phyloP scores from a whole-genome alignment of 2,329 filamentous ascomycete species.

The Apiospora malaysiana region DNA sequence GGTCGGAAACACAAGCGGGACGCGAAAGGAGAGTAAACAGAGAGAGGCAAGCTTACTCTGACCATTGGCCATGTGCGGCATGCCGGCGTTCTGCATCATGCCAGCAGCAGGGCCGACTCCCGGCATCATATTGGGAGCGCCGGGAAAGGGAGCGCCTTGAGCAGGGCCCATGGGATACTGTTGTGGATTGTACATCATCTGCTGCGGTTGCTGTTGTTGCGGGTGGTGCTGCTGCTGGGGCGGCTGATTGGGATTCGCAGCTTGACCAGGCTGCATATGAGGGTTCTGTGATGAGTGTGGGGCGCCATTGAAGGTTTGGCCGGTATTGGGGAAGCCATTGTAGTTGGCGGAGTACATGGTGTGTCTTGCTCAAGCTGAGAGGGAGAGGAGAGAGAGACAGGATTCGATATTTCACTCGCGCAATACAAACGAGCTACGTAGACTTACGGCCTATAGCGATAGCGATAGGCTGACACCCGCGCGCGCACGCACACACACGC shows the following conservation, averaged over 20 bases:
- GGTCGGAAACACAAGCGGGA: constrained; percentile 14
- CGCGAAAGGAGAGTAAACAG: constrained; percentile 31
- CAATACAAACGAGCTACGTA: constrained; percentile 19
- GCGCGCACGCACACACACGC: background rate
- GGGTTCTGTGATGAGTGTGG: constrained; percentile 50
- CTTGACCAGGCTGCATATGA: constrained; percentile 53
- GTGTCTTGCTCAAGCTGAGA: constrained; percentile 28
- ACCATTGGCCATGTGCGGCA: constrained; percentile 66
- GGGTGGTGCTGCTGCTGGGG: constrained; percentile 28
- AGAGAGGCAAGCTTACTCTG: constrained; percentile 58
- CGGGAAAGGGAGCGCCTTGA: constrained; percentile 53
- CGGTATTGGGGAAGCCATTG: constrained; percentile 59
- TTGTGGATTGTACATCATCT: constrained; percentile 66
- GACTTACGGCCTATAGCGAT: constrained; percentile 20
- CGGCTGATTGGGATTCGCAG: constrained; percentile 32
- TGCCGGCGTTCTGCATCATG: constrained; percentile 68
- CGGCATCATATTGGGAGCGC: constrained; percentile 62
- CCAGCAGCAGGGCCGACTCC: constrained; percentile 54
- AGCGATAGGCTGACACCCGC: constrained; percentile 20
- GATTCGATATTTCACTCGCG: constrained; percentile 12
- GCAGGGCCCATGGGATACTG: constrained; percentile 59
- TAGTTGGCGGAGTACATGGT: constrained; percentile 62
- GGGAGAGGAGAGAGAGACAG: constrained; percentile 12
- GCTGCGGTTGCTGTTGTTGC: constrained; percentile 38
- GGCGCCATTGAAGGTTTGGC: constrained; percentile 55